A percentile compares a stretch with the other conserved stretches of the same genome.
phyloP scores from a whole-genome alignment of 257 asterid species.

The Catharanthus roseus region DNA sequence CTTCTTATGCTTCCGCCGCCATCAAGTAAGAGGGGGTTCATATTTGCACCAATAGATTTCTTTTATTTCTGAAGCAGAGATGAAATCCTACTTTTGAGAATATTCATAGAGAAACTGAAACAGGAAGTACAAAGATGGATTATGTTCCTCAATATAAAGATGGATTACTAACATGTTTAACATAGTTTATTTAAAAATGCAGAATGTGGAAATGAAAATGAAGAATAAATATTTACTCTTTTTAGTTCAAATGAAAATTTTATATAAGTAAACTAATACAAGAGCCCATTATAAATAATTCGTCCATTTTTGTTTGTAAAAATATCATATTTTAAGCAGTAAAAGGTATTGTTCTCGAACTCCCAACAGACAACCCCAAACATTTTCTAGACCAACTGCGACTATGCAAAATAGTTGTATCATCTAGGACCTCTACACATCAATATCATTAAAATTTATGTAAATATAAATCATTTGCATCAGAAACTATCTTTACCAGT shows the following conservation, averaged over 20 bases:
- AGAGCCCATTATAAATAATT: no score
- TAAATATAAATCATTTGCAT: background rate
- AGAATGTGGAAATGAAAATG: no score
- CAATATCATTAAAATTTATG: background rate
- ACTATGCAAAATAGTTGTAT: background rate
- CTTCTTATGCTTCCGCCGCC: no score
- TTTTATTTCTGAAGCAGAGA: no score
- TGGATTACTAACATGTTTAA: no score
- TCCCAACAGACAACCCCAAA: no score
- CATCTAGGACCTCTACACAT: background rate
- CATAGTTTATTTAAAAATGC: no score
- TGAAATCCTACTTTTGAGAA: background rate
- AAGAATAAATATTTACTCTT: no score
- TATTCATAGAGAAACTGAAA: background rate
- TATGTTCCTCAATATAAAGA: background rate
- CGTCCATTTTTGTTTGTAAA: background rate
- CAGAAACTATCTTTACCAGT: background rate
- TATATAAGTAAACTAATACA: no score
- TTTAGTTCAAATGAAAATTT: no score
- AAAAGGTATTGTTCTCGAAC: background rate
- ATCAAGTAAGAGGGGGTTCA: background rate
- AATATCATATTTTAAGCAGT: no score
- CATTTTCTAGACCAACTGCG: background rate
- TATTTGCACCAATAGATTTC: background rate
- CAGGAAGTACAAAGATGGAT: background rate